Evolutionary conservation across 2,329 filamentous ascomycete genomes (phyloP), one percentile per base, ranked within the genome.

Genomic region (Sporothrix pallida): DNA sequence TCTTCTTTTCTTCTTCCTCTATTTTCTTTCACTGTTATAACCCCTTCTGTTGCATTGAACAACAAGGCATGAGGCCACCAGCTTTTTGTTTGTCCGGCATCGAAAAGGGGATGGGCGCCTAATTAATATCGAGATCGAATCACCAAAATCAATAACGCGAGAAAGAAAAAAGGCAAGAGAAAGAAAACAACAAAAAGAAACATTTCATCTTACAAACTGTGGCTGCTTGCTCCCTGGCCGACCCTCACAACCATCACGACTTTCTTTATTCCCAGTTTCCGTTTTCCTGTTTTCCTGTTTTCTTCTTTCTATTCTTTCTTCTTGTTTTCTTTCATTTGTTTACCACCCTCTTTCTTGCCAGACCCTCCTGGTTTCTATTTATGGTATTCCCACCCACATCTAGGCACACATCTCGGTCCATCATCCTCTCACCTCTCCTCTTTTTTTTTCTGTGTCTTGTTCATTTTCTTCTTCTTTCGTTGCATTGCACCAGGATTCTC

Each of bases 311-410:
- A 46, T 37, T 68, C 50, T 48, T 65, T 72, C 62, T 46, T 48
- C 62, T 46, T 4, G 2, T n/a, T 26, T 69, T 58, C 20, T 37
- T 72, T 56, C 12, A 23, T 31, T 50, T 12, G 9, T 42, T 31
- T 31, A 20, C 12, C 1, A 7, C 8, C n/a, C n/a, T 6, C 48
- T 44, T 65, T 72, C 56, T 54, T 20, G 31, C 13, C 10, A 2
- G 37, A 7, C 68, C 8, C n/a, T 26, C 52, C 50, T 70, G 10
- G 68, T 48, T 70, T 69, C 68, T 58, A 70, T 70, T 70, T 58
- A 70, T 70, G 68, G 68, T 70, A 58, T 31, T 60, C 37, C 13
- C 31, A 54, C 52, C 68, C 68, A 20, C 68, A 20, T 58, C 31
- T 70, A 31, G 68, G 8, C 54, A 48, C 31, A 23, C 20, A n/a